Evolutionary conservation across 441 rosid genomes (phyloP), one percentile per base, ranked within the genome.

Genomic region (Omphalea diandra): DNA sequence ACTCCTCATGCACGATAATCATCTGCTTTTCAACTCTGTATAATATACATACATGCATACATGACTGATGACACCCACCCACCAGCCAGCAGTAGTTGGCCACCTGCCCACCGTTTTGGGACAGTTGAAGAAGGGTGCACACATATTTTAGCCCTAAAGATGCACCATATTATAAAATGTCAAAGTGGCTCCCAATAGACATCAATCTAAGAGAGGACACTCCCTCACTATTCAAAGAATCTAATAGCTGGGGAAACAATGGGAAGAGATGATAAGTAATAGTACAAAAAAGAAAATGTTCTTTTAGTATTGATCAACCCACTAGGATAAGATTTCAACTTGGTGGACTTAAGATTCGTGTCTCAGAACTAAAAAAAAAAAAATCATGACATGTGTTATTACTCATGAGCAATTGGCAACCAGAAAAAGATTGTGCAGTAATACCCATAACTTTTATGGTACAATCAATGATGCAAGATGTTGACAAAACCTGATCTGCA

Each of bases 191-290:
- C 61, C 55, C 47, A 60, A 26, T 56, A n/a, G 53, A 49, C 53
- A 49, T 44, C 54, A 26, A 60, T 27, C 22, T 27, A 6, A 43
- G n/a, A 11, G 15, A 35, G 65, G 4, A 67, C 47, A 60, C 9
- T 61, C n/a, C 59, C 55, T 46, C 55, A 57, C 38, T 20, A 64
- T 57, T 72, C 20, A 46, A 35, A 12, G 59, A 54, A 76, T 61
- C 46, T 31, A 69, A 56, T 20, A 17, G 40, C 18, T 35, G 38
- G 56, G 58, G 33, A 40, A 41, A 50, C 40, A 63, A 44, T 31
- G 68, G 43, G 63, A 73, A 71, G 50, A 74, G 66, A 63, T 67
- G 67, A 56, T 63, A 63, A 70, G 49, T 22, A 38, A 17, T 68
- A 56, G 57, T 63, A 69, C 33, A 70, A 33, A 12, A 31, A 55